Evolutionary conservation across 1,284 basidiomycete genomes (phyloP).

Genomic region (Microbotryum lychnidis-dioicae): DNA sequence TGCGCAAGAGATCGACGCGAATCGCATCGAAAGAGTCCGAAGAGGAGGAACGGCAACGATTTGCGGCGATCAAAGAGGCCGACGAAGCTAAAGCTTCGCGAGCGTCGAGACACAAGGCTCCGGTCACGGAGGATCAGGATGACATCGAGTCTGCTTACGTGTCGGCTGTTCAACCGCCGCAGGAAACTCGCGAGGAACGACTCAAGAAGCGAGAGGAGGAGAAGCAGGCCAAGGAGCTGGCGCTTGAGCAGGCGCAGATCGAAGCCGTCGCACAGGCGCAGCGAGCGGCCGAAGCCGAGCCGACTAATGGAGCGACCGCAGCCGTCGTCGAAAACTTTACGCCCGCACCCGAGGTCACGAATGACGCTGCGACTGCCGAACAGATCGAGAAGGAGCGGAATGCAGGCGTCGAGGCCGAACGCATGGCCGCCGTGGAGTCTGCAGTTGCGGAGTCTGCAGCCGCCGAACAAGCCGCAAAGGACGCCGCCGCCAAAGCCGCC

Average conservation of each 20-base stretch:
- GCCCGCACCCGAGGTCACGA: neutral
- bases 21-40: slow-evolving; percentile 54
- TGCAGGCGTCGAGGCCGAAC: slow-evolving; percentile 40
- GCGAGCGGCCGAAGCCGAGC: slow-evolving; percentile 11
- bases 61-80: slow-evolving; percentile 47
- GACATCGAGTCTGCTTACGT: neutral
- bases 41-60: slow-evolving; percentile 54
- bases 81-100: slow-evolving; percentile 46
- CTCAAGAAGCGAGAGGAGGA: slow-evolving; percentile 43
- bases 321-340: slow-evolving; percentile 11
- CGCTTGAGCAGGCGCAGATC: slow-evolving; percentile 37
- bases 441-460: slow-evolving; percentile 46
- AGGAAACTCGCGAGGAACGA: slow-evolving; percentile 43
- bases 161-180: slow-evolving; percentile 25
- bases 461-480: slow-evolving; percentile 49
- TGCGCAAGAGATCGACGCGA: slow-evolving; percentile 74
- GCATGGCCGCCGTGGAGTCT: slow-evolving; percentile 25
- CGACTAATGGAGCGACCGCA: slow-evolving; percentile 14
- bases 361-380: slow-evolving; percentile 8
- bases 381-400: slow-evolving; percentile 29
- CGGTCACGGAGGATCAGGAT: neutral
- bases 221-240: slow-evolving; percentile 36
- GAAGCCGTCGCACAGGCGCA: slow-evolving; percentile 15
- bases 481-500: slow-evolving; percentile 49
- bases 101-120: neutral